phyloP scores from a whole-genome alignment of 148 eudicot genomes.

The Rhododendron ferrugineum region DNA sequence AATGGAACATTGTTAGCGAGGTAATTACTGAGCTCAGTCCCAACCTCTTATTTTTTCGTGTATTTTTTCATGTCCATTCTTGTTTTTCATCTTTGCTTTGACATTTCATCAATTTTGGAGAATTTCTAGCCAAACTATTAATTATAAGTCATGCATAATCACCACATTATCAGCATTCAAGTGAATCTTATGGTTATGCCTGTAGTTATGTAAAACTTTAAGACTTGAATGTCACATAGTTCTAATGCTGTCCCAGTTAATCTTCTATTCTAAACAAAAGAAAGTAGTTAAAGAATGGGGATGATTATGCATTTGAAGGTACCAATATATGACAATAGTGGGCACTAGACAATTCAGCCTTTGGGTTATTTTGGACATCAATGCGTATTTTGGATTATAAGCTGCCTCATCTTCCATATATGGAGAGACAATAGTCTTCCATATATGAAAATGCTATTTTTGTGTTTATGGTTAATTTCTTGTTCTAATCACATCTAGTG shows the following conservation, averaged over 20 bases:
- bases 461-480: not conserved
- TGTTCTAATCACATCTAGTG: slow-evolving; percentile 5
- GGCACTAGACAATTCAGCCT: not conserved
- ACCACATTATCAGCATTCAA: not conserved
- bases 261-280: not conserved
- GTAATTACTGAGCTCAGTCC: slow-evolving; percentile 25
- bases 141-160: not conserved
- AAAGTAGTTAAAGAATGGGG: not conserved
- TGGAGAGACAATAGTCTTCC: not conserved
- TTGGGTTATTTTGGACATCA: not conserved
- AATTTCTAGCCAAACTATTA: not conserved
- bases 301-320: not conserved
- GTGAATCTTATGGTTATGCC: not conserved
- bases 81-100: not conserved
- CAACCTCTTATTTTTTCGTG: not conserved
- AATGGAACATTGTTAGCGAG: slow-evolving; percentile 93
- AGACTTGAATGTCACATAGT: not conserved
- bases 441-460: not conserved
- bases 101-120: slow-evolving; percentile 2
- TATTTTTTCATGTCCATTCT: not conserved
- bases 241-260: not conserved
- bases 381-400: not conserved
- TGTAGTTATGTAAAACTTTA: not conserved
- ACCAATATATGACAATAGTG: not conserved
- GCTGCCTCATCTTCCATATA: not conserved